Evolutionary conservation across 345 rosid species (phyloP).

Genomic region (Camelina hispida): DNA sequence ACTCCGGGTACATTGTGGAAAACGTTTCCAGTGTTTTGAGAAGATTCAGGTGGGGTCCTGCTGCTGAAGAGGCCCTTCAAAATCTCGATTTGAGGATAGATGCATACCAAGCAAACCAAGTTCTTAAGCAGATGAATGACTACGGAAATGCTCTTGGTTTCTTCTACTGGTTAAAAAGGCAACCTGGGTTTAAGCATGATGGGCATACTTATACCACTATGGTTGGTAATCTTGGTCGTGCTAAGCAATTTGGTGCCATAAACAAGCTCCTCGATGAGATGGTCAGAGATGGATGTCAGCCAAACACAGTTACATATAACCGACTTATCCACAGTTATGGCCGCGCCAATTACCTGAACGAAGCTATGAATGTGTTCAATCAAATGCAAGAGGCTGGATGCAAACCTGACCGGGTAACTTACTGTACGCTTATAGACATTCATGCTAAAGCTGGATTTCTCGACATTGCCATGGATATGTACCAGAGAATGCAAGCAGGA

Average conservation of each 20-base stretch:
- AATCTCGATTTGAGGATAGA: conserved; percentile 57
- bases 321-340: conserved; percentile 95
- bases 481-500: conserved; percentile 75
- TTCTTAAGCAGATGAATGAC: conserved; percentile 81
- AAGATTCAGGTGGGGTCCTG: conserved; percentile 74
- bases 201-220: conserved; percentile 93
- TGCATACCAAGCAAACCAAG: conserved; percentile 92
- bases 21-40: conserved; percentile 58
- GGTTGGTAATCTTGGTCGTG: conserved; percentile 93
- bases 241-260: conserved; percentile 72
- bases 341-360: conserved; percentile 81
- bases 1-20: conserved; percentile 55
- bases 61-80: conserved; percentile 72
- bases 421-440: conserved; percentile 87
- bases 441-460: conserved; percentile 97
- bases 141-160: conserved; percentile 77
- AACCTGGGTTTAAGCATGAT: conserved; percentile 81
- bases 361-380: conserved; percentile 73
- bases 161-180: conserved; percentile 80
- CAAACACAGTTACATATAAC: conserved; percentile 89
- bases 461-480: conserved; percentile 87
- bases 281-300: conserved; percentile 80
- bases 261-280: conserved; percentile 78
- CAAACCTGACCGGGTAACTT: conserved; percentile 91
- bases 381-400: conserved; percentile 80